A percentile compares a stretch with the other conserved stretches of the same genome.
Conservation (phyloP, 2,329 filamentous ascomycete genomes). For the Fusarium sambucinum region DNA sequence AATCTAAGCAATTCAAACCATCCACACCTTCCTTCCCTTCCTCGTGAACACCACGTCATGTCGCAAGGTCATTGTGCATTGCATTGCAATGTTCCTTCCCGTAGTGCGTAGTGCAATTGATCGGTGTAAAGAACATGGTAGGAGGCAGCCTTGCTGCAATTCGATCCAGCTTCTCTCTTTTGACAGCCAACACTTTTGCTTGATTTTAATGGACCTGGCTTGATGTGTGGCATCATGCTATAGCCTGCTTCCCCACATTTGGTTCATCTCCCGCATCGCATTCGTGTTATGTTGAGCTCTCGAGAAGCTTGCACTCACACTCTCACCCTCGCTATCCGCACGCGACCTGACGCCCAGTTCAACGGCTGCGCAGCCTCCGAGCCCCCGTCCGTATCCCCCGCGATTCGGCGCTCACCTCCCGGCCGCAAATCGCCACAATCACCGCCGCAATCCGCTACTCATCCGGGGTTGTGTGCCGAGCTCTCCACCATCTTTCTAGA, state of each 20-base stretch:
- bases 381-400: constrained; percentile 21
- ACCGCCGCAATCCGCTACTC: constrained; percentile 1
- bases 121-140: not conserved
- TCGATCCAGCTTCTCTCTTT: constrained; percentile 4
- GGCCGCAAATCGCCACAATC: constrained; percentile 13
- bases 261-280: constrained; percentile 28
- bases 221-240: constrained; percentile 45
- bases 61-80: constrained; percentile 10
- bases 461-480: constrained; percentile 25
- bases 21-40: constrained; percentile 18
- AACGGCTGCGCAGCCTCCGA: constrained; percentile 18
- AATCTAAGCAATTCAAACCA: not conserved
- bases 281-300: constrained; percentile 40
- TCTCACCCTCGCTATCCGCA: constrained; percentile 20
- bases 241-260: constrained; percentile 41
- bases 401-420: constrained; percentile 21
- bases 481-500: constrained; percentile 30
- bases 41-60: constrained; percentile 27
- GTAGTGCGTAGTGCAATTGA: constrained; percentile 8
- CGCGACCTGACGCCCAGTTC: constrained; percentile 19
- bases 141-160: constrained; percentile 8
- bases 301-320: constrained; percentile 19
- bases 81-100: constrained; percentile 1
- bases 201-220: constrained; percentile 25
- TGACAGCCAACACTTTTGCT: constrained; percentile 8